Base-by-base conservation (phyloP, 768 basidiomycete genomes). In the Pisolithus marmoratus region DNA sequence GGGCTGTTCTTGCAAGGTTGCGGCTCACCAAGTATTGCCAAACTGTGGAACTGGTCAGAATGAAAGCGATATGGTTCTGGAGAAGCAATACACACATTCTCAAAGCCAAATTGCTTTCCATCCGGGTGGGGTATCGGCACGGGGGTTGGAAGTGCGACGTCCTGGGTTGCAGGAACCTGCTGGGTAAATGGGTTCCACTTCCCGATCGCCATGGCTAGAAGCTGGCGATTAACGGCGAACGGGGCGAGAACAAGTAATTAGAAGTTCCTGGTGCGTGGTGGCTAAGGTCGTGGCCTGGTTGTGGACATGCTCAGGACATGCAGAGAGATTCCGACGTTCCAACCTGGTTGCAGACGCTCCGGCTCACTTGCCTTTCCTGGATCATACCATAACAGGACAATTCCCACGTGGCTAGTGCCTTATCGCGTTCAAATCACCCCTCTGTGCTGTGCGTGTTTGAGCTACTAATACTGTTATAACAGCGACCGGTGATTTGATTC, bases 31-130 rank as follows among this genome's bases (percentile, higher is more conserved):
- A 44, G 92, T 98, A 67, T 97, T 98, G 38, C 93, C 94, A 74
- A 95, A 96, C 92, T 95, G 57, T 19, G 48, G 19, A 38, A 24
- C 44, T 19, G n/a, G 46, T 59, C 38, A 62, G 50, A 38, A 23
- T 49, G 37, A 49, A 52, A 46, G 12, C 20, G 43, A 19, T 38
- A 34, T 27, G 47, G 5, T 26, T 54, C 43, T n/a, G 49, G 24
- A 46, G 42, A 38, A 27, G 3, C 11, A 42, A 20, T 19, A 81
- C 93, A 63, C 68, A 94, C 93, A 69, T 98, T 98, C 77, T 96
- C 95, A 49, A 96, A 75, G n/a, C 95, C 95, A 75, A 94, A 95
- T 64, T 83, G 86, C 77, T 93, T 92, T 53, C 79, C 81, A 70
- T 90, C 87, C 52, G 89, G 82, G 15, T 81, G 74, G 45, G 76